Percentiles rank a stretch among this genome's conserved stretches.
Evolutionary conservation across 345 rosid genomes (phyloP).

Genomic region (Sisymbrium irio): DNA sequence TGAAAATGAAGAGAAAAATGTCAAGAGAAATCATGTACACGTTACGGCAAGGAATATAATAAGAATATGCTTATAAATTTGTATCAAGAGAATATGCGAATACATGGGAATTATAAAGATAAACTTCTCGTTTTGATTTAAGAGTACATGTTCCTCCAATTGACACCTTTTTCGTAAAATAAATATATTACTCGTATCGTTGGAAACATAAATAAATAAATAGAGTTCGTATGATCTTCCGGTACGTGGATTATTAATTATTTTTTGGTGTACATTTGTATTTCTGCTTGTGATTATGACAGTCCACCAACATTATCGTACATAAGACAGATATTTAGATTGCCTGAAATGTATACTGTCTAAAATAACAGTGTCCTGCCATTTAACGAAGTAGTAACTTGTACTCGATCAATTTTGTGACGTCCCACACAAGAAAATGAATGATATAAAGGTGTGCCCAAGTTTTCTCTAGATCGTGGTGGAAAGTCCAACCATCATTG

Average conservation of each 20-base stretch:
- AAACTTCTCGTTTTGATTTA: too few species aligned
- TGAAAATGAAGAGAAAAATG: not conserved
- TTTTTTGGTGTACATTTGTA: not conserved
- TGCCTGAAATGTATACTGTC: not conserved
- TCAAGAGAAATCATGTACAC: slow-evolving; percentile 16
- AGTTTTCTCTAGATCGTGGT: not conserved
- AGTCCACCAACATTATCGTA: not conserved
- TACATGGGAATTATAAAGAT: not conserved
- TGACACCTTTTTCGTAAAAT: not conserved
- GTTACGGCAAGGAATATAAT: slow-evolving; percentile 11
- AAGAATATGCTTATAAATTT: slow-evolving; percentile 25
- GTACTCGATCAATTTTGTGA: slow-evolving; percentile 10
- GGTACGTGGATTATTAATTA: not conserved
- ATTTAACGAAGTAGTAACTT: not conserved
- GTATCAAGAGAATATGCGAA: slow-evolving; percentile 26
- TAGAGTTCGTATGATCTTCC: not conserved
- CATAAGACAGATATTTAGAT: not conserved
- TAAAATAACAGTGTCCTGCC: not conserved
- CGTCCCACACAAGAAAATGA: slow-evolving; percentile 11
- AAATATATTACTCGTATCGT: not conserved
- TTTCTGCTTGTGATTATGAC: slow-evolving; percentile 1
- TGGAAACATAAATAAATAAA: not conserved
- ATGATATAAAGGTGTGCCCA: not conserved
- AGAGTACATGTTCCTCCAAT: not conserved
- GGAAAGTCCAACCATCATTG: not conserved